A percentile compares a stretch with the other conserved stretches of the same genome.
phyloP scores from a whole-genome alignment of 2,329 filamentous ascomycete species.

The Knufia petricola region DNA sequence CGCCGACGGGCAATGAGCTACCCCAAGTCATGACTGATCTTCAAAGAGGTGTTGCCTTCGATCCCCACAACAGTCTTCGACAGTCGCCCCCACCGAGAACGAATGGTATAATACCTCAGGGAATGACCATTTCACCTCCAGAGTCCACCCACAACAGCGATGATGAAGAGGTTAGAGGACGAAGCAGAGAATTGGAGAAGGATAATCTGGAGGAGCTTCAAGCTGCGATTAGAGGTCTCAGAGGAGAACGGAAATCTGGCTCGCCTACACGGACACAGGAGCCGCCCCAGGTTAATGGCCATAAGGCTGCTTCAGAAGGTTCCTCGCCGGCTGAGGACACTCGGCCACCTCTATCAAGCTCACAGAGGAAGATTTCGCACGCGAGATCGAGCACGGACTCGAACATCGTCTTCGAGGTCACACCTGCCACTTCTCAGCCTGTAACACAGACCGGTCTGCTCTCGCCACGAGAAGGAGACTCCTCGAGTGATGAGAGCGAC shows the following conservation, averaged over 20 bases:
- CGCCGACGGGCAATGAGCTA: slow-evolving; percentile 25
- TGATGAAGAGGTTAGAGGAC: slow-evolving; percentile 61
- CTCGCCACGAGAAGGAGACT: slow-evolving; percentile 27
- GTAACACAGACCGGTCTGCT: slow-evolving; percentile 35
- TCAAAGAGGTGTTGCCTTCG: slow-evolving; percentile 21
- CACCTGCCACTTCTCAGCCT: slow-evolving; percentile 21
- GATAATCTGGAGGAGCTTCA: slow-evolving; percentile 58
- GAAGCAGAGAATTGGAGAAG: slow-evolving; percentile 29
- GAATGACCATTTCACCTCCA: slow-evolving; percentile 81
- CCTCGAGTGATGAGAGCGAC: slow-evolving; percentile 49
- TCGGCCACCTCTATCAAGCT: slow-evolving; percentile 39
- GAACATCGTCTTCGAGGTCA: slow-evolving; percentile 37
- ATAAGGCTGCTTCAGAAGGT: slow-evolving; percentile 14
- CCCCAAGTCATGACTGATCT: slow-evolving; percentile 17
- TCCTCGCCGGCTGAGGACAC: slow-evolving; percentile 31
- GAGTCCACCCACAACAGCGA: slow-evolving; percentile 74
- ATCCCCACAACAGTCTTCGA: slow-evolving; percentile 54
- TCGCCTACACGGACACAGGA: slow-evolving; percentile 41
- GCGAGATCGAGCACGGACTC: slow-evolving; percentile 52
- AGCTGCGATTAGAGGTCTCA: slow-evolving; percentile 72
- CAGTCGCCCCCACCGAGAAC: slow-evolving; percentile 77
- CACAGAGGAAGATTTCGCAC: slow-evolving; percentile 52
- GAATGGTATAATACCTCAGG: slow-evolving; percentile 66
- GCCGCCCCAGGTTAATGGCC: slow-evolving; percentile 17
- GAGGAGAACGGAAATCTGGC: slow-evolving; percentile 48